Base-by-base conservation (phyloP, 306 rosid genomes). In the Purshia tridentata region DNA sequence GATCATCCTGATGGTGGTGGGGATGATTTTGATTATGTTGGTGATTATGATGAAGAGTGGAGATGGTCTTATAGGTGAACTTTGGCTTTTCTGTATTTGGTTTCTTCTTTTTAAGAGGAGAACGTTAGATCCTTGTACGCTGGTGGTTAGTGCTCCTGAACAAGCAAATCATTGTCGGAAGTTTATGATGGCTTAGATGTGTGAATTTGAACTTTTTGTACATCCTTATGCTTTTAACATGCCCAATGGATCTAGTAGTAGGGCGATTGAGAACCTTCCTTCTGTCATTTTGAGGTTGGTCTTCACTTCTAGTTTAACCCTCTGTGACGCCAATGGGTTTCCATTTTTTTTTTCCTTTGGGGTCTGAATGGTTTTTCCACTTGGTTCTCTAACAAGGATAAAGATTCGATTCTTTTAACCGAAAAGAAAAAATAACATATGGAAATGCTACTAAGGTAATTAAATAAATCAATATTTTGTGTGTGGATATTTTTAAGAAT, bases 61-160 rank as follows among this genome's bases (percentile, higher is more conserved):
- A 86, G 84, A 73, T 11, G 48, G 15, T 61, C 67, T 18, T 64
- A 42, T 41, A 41, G 35, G 75, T 71, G 23, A 56, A 55, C 8
- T 6, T 44, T 6, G n/a, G 51, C 20, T n/a, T 54, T 70, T 55
- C 4, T 70, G 55, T 56, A 14, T 50, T 37, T 15, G 53, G 37
- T 41, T 0, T 20, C 54, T 44, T 35, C 65, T 15, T 15, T n/a
- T 18, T 13, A 50, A 29, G 2, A 23, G 29, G 35, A 29, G 35
- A 29, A 29, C 35, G 1, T 44, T 44, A 12, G n/a, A 44, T 18
- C 53, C 19, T 44, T 20, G 16, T 19, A 20, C 53, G 42, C 16
- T n/a, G 9, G 3, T 18, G 4, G n/a, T 14, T 40, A 39, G 39
- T 59, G 44, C 13, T 39, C 16, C 16, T 39, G 67, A 44, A 40